phyloP scores from a whole-genome alignment of 1,284 basidiomycete genomes.

The Cronartium quercuum region DNA sequence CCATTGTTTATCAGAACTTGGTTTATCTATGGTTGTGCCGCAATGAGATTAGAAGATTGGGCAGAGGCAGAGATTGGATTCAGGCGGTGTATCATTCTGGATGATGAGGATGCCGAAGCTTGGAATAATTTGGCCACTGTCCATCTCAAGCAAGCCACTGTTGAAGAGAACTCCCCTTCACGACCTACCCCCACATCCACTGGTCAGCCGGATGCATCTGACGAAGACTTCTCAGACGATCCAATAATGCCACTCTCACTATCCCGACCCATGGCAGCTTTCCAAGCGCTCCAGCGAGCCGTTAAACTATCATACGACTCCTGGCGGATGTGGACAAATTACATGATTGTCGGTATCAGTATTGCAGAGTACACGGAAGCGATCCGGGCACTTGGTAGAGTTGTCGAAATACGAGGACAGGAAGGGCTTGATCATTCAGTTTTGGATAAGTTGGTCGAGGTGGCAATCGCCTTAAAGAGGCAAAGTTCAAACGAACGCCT shows the following conservation, averaged over 20 bases:
- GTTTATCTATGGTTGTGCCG: slow-evolving; percentile 92
- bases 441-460: slow-evolving; percentile 76
- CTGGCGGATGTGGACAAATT: slow-evolving; percentile 98
- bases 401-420: slow-evolving; percentile 72
- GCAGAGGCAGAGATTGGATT: slow-evolving; percentile 76
- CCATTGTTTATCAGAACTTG: slow-evolving; percentile 79
- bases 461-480: slow-evolving; percentile 46
- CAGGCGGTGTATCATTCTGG: slow-evolving; percentile 74
- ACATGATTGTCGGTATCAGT: slow-evolving; percentile 88
- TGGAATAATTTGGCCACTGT: slow-evolving; percentile 97
- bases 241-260: slow-evolving; percentile 52
- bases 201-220: slow-evolving; percentile 38
- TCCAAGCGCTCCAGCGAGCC: slow-evolving; percentile 86
- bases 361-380: slow-evolving; percentile 87
- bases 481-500: slow-evolving; percentile 41
- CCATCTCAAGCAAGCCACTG: slow-evolving; percentile 71
- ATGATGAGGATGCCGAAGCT: slow-evolving; percentile 93
- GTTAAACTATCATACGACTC: slow-evolving; percentile 77
- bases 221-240: slow-evolving; percentile 23
- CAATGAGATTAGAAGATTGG: slow-evolving; percentile 74
- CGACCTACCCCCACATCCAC: not conserved
- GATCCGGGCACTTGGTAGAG: slow-evolving; percentile 69
- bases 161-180: not conserved
- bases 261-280: slow-evolving; percentile 60
- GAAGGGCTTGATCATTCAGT: slow-evolving; percentile 76